These are phyloP conservation scores for Cyberlindnera japonica DNA, from an alignment of 805 yeast genomes.

Conservation along the genomic window DNA sequence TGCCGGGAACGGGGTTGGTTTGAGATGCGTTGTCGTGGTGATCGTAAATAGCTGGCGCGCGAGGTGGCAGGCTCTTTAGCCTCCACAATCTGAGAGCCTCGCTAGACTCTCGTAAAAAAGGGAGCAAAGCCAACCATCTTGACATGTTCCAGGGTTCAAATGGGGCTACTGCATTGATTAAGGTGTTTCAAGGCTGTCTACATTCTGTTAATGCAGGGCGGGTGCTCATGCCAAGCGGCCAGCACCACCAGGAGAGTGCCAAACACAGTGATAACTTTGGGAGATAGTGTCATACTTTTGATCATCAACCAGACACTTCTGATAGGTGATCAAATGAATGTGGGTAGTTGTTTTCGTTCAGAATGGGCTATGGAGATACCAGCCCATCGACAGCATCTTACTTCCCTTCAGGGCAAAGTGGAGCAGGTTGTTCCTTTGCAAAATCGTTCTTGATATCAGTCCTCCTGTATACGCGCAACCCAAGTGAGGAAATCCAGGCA, in stretches of 20 bases:
- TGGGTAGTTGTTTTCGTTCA: slow-evolving; percentile 16
- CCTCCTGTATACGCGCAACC: too few relatives aligned
- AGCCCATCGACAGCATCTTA: slow-evolving; percentile 14
- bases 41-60: slow-evolving; percentile 6
- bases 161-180: too few relatives aligned
- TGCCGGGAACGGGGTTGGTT: background rate
- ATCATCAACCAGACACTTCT: background rate
- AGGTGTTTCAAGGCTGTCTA: too few relatives aligned
- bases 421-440: background rate
- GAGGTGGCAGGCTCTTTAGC: slow-evolving; percentile 2
- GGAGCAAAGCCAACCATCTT: background rate
- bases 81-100: too few relatives aligned
- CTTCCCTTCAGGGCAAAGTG: slow-evolving; percentile 4
- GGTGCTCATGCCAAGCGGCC: background rate
- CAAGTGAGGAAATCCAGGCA: too few relatives aligned
- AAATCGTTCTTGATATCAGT: background rate
- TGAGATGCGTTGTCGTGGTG: slow-evolving; percentile 11
- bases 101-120: slow-evolving; percentile 7
- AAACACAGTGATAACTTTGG: background rate
- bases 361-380: slow-evolving; percentile 4
- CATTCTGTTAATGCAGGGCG: too few relatives aligned
- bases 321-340: background rate
- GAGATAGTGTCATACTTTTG: background rate
- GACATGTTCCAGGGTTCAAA: background rate
- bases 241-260: background rate